A percentile compares a stretch with the other conserved stretches of the same genome.
phyloP scores from a whole-genome alignment of 2,329 filamentous ascomycete species.

The Clonostachys byssicola region DNA sequence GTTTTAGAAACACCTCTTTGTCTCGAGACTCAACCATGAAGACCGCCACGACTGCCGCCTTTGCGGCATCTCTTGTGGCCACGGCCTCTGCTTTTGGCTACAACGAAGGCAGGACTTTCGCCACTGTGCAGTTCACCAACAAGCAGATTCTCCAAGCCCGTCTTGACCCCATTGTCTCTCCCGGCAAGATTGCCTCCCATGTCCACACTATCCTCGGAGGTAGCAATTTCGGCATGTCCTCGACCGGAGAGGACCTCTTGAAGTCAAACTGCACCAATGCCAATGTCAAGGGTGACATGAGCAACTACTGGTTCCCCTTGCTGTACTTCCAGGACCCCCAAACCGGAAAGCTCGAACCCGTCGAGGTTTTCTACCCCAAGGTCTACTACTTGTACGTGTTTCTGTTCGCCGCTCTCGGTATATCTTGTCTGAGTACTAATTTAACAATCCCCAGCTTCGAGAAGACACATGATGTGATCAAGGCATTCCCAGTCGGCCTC shows the following conservation, averaged over 20 bases:
- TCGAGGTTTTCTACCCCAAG: slow-evolving; percentile 68
- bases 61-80: slow-evolving; percentile 24
- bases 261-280: slow-evolving; percentile 68
- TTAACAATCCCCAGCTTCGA: slow-evolving; percentile 41
- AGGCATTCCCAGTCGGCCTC: slow-evolving; percentile 66
- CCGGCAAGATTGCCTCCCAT: slow-evolving; percentile 55
- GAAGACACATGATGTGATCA: slow-evolving; percentile 58
- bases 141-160: slow-evolving; percentile 57
- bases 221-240: slow-evolving; percentile 59
- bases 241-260: slow-evolving; percentile 55
- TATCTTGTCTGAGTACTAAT: background rate
- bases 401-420: background rate
- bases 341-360: slow-evolving; percentile 59
- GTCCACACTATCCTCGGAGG: slow-evolving; percentile 70
- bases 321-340: slow-evolving; percentile 64
- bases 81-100: slow-evolving; percentile 25
- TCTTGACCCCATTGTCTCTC: slow-evolving; percentile 64
- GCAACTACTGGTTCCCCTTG: slow-evolving; percentile 73
- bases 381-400: slow-evolving; percentile 70
- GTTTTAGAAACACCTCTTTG: no score
- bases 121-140: slow-evolving; percentile 69
- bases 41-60: no score
- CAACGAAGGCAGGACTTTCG: slow-evolving; percentile 50
- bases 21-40: no score
- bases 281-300: slow-evolving; percentile 62